Base-by-base conservation (phyloP, 768 basidiomycete genomes). In the Boletus tylopilopsis region DNA sequence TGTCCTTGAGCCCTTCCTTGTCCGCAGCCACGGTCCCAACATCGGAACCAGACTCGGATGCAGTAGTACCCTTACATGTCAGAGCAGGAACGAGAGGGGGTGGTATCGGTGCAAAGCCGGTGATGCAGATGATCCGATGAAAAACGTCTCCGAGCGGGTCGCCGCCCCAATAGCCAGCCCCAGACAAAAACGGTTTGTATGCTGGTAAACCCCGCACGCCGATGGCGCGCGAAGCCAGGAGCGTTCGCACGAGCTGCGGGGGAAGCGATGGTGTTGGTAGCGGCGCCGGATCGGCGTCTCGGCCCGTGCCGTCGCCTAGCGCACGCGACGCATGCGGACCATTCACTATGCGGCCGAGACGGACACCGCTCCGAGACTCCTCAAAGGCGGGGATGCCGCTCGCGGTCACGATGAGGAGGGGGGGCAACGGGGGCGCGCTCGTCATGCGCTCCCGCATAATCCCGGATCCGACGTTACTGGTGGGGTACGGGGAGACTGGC, bases 61-160 rank as follows among this genome's bases (percentile, higher is more conserved):
- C 25, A 19, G 46, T 15, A 2, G 35, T 12, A n/a, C 34, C 6
- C 5, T 21, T n/a, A 5, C 39, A 25, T 2, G 30, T 6, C 12
- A 18, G 13, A 10, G 40, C 16, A 1, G 34, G 13, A 32, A 6
- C 25, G 7, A 65, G 47, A 16, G 63, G 61, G 0, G 50, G 52
- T 7, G 59, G 50, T 41, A 64, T 47, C 4, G 73, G 62, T 15
- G 68, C 67, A 42, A 77, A 76, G 13, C 78, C 78, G 3, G 72
- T 73, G 37, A 68, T 63, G 22, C 76, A 75, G 3, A 77, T 55
- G 40, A 80, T 68, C 39, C 68, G 72, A 42, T 72, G 66, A 44
- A 78, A 75, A 8, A 69, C 55, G 16, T 71, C 64, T 15, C 68
- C 68, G 24, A 69, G 61, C 7, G 62, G 57, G 8, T 71, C 60